Base-by-base conservation (phyloP, 306 rosid genomes). In the Sicyos baderoa region DNA sequence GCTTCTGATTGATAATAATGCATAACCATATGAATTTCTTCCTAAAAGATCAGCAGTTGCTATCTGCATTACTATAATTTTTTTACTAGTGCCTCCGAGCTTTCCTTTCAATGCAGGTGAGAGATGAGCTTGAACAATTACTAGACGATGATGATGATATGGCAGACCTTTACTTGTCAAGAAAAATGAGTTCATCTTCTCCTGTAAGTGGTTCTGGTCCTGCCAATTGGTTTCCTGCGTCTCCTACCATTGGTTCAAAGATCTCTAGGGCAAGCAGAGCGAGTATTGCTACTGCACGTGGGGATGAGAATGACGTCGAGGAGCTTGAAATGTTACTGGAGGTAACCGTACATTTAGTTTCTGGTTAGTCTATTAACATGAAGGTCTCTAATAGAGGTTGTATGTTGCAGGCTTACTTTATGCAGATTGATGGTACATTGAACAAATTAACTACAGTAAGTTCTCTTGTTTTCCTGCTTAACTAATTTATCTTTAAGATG, bases 61-160 rank as follows among this genome's bases (percentile, higher is more conserved):
- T 1, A 5, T 25, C 44, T 7, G 8, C 71, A 45, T 7, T 12
- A 12, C 54, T 22, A 44, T 13, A 65, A 1, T 7, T 21, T 40
- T 37, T 65, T 45, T 27, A 22, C 11, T 65, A 13, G 52, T 63
- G 70, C 15, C 58, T 70, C 35, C 3, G 7, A 54, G 3, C 63
- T 54, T 37, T 29, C 51, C 37, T 53, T 71, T 25, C 53, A 47
- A 69, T 77, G 29, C 5, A 89, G 96, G 89, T 89, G 45, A 84
- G 97, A 80, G 99, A 93, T 58, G 99, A 88, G 70, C 97, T 90
- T 53, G 99, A 90, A 70, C 99, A 93, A 79, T 83, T 93, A 73
- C 85, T 88, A 74, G 97, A 90, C 59, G 99, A 93, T 50, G 99
- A 93, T 0, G 99, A 90, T 37, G 97, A 93, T 76, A 90, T 89